Evolutionary conservation across 1,284 basidiomycete species (phyloP).

Genomic region (Moniliella sp.): DNA sequence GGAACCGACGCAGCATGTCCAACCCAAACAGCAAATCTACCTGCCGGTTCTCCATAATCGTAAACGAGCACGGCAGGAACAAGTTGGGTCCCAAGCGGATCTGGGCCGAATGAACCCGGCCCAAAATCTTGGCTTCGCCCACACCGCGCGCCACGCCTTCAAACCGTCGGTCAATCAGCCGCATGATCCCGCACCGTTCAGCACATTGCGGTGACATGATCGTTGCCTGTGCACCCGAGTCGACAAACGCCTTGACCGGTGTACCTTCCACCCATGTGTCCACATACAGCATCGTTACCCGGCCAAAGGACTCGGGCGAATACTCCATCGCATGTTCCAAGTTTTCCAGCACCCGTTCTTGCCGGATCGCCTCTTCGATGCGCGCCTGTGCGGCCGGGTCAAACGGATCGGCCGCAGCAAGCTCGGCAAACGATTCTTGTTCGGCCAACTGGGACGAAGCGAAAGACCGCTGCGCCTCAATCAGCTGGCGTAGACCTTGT

Average conservation of each 20-base stretch:
- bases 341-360: constrained; percentile 62
- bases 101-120: constrained; percentile 77
- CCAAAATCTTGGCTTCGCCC: constrained; percentile 79
- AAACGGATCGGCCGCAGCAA: constrained; percentile 68
- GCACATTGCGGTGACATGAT: constrained; percentile 92
- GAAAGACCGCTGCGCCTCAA: constrained; percentile 9
- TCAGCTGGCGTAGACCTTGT: constrained; percentile 5
- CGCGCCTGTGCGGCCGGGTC: constrained; percentile 57
- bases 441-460: neutral
- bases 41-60: constrained; percentile 75
- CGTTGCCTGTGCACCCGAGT: constrained; percentile 84
- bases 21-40: constrained; percentile 85
- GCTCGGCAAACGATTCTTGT: constrained; percentile 52
- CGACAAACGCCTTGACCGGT: constrained; percentile 83
- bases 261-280: constrained; percentile 60
- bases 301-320: constrained; percentile 67
- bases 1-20: constrained; percentile 94
- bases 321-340: constrained; percentile 34
- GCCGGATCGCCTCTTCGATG: constrained; percentile 80
- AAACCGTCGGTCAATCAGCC: constrained; percentile 67
- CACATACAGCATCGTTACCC: constrained; percentile 86
- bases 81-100: constrained; percentile 46
- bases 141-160: constrained; percentile 81
- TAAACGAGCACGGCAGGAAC: constrained; percentile 71
- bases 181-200: constrained; percentile 79